Evolutionary conservation across 2,329 filamentous ascomycete species (phyloP).

Genomic region (Ceratocystis alfenasii): DNA sequence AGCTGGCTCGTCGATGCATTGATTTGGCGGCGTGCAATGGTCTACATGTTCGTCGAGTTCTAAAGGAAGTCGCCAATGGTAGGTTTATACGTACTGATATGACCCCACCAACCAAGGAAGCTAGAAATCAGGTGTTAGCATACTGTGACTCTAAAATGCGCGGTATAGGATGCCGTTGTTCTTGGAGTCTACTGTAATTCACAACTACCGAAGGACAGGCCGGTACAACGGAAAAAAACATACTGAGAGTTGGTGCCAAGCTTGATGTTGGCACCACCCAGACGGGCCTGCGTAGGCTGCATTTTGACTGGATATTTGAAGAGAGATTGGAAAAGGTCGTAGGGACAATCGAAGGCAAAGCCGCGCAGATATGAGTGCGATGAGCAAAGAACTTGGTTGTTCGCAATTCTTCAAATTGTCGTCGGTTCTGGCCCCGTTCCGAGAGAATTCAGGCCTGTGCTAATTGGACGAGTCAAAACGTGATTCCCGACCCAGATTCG

Average conservation of each 20-base stretch:
- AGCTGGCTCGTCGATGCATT: neutral
- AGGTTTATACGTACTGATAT: constrained; percentile 19
- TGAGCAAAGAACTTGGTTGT: neutral
- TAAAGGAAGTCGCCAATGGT: neutral
- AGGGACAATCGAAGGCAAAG: neutral
- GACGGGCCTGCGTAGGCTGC: constrained; percentile 37
- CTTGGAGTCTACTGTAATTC: neutral
- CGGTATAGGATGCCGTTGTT: no score
- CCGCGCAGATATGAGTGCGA: constrained; percentile 2
- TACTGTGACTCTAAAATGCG: neutral
- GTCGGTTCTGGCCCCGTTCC: constrained; percentile 6
- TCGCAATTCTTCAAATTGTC: constrained; percentile 13
- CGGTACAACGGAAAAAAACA: neutral
- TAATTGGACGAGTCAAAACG: constrained; percentile 18
- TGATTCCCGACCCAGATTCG: constrained; percentile 18
- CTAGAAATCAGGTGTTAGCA: constrained; percentile 13
- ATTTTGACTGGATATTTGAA: constrained; percentile 29
- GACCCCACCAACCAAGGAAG: constrained; percentile 23
- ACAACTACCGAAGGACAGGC: neutral
- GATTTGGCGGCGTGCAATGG: neutral
- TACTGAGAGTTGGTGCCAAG: constrained; percentile 23
- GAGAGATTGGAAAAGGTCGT: neutral
- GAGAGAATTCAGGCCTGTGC: constrained; percentile 20
- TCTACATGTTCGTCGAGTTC: neutral
- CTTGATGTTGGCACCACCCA: constrained; percentile 26